These are phyloP conservation scores for Pestalotiopsis sp. DNA, from an alignment of 2,329 filamentous ascomycete species.

Conservation along the genomic window DNA sequence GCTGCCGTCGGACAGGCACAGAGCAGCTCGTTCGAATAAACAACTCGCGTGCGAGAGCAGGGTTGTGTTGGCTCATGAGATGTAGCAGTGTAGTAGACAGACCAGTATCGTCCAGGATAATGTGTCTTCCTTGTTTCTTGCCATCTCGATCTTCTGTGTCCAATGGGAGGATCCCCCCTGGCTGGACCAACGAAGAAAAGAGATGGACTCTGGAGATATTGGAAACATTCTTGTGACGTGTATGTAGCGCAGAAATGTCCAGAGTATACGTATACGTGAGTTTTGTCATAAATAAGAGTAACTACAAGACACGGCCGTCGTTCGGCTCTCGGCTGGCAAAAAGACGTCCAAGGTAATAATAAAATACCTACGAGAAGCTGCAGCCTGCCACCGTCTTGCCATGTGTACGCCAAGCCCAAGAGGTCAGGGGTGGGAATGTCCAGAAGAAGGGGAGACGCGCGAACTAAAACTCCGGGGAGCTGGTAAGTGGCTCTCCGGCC, in stretches of 20 bases:
- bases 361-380: neutral
- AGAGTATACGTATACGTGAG: neutral
- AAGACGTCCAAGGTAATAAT: neutral
- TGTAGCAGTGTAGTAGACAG: neutral
- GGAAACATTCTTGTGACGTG: neutral
- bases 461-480: slow-evolving; percentile 8
- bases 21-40: neutral
- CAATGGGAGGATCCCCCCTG: neutral
- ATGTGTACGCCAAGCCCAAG: no score
- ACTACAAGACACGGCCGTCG: neutral
- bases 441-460: neutral
- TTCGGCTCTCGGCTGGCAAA: neutral
- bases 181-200: neutral
- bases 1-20: neutral
- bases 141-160: neutral
- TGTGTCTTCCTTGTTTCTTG: neutral
- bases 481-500: slow-evolving; percentile 5
- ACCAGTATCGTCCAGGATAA: neutral
- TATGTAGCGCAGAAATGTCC: neutral
- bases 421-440: neutral
- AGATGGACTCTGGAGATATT: neutral
- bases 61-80: neutral
- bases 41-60: neutral
- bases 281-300: neutral
- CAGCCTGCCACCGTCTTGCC: neutral